Base-by-base conservation (phyloP, 108 stramenopile species). In the Nitzschia palea region DNA sequence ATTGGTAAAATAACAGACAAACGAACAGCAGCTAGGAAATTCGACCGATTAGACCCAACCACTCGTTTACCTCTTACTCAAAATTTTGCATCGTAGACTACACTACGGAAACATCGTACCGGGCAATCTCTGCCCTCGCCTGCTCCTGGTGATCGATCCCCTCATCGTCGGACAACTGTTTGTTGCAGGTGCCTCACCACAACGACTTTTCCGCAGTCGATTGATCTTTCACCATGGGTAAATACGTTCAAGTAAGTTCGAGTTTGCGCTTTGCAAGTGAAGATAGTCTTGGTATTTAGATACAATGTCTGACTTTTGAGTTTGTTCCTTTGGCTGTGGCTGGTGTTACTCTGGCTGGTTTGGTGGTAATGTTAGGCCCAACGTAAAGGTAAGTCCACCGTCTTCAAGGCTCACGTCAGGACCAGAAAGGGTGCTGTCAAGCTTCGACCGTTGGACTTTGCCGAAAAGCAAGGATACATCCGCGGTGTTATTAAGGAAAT, bases 401-500 rank as follows among this genome's bases (percentile, higher is more conserved):
- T 99, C 77, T 99, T 98, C 87, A 92, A 87, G 86, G 84, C 97
- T 60, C 99, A 99, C 87, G 87, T 83, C 42, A 87, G 94, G 55
- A 96, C 90, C 48, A 95, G 97, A 65, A 99, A 98, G 95, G 98
- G 98, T 50, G 95, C 99, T 62, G 96, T 96, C 50, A 97, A 97
- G 90, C 95, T 98, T 62, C 96, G 98, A 73, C 54, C 86, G 52
- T 76, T 95, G 42, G 99, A 99, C 88, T 98, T 92, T 77, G 95
- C 97, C 55, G 99, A 99, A 69, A 92, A 89, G 79, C 87, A 93
- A 52, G 97, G 98, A 37, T 99, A 99, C 92, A 93, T 97, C 79
- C 96, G 96, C 71, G 99, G 99, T 62, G 95, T 98, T 45, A 84
- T 99, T 67, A 98, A 97, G 87, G 97, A 98, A 74, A 97, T 99